Conservation (phyloP, 306 rosid species). For the Trichosanthes cucumerina region DNA sequence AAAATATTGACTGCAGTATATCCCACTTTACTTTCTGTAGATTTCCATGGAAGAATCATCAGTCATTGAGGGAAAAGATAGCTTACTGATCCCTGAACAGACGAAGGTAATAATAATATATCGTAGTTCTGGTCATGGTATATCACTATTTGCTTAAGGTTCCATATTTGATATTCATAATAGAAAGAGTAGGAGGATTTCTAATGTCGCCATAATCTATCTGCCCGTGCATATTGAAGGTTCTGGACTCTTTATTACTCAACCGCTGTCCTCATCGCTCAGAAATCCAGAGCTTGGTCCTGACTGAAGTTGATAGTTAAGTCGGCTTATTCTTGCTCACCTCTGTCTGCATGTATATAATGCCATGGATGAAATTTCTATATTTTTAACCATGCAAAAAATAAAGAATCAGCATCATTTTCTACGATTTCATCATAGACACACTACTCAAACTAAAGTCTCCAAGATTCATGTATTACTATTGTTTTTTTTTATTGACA, state of each 20-base stretch:
- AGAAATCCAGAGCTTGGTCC: constrained; percentile 82
- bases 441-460: not conserved
- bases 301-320: constrained; percentile 58
- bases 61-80: constrained; percentile 57
- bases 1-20: not conserved
- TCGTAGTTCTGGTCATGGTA: constrained; percentile 1
- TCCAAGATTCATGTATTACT: not conserved
- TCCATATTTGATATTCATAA: not conserved
- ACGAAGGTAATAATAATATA: constrained; percentile 37
- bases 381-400: not conserved
- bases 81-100: constrained; percentile 60
- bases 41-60: constrained; percentile 43
- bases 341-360: not conserved
- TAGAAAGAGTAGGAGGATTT: not conserved
- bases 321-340: constrained; percentile 12
- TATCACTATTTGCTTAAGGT: not conserved
- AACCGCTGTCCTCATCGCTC: constrained; percentile 88
- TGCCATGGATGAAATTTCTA: not conserved
- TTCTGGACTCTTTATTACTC: constrained; percentile 33
- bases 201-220: not conserved
- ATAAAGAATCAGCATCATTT: not conserved
- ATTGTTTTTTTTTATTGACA: not conserved
- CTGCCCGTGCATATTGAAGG: constrained; percentile 27
- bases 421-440: not conserved
- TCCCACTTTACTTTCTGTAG: constrained; percentile 24